These are phyloP conservation scores for Zygnema circumcarinatum DNA, from an alignment of 139 green algal species.

Conservation along the genomic window DNA sequence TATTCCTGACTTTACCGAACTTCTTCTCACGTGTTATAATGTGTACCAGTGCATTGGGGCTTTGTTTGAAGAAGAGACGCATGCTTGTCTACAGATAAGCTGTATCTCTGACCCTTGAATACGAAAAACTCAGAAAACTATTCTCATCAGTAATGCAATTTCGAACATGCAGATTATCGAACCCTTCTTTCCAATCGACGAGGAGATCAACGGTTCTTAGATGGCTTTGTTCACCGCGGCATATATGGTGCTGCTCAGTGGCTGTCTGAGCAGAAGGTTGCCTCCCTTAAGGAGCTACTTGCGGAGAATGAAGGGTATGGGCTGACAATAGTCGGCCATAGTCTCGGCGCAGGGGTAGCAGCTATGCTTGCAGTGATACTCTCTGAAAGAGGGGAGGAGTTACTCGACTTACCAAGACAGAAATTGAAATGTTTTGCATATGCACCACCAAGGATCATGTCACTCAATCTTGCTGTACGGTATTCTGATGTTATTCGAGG, in stretches of 20 bases:
- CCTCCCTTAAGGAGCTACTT: neutral
- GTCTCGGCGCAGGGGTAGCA: constrained; percentile 39
- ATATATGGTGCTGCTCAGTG: constrained; percentile 22
- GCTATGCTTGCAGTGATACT: constrained; percentile 47
- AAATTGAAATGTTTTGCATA: constrained; percentile 45
- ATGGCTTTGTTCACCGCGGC: constrained; percentile 40
- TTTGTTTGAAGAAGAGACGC: too few species aligned
- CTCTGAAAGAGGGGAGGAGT: neutral
- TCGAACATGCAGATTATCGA: constrained; percentile 33
- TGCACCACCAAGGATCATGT: constrained; percentile 42
- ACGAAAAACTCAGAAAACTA: too few species aligned
- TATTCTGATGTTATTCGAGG: constrained; percentile 47
- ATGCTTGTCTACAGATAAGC: too few species aligned
- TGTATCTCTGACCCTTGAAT: too few species aligned
- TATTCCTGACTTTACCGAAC: too few species aligned
- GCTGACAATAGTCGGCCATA: constrained; percentile 43
- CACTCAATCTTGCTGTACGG: constrained; percentile 24
- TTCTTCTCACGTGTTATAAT: too few species aligned
- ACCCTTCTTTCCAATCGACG: constrained; percentile 35
- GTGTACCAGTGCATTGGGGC: too few species aligned
- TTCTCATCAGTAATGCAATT: too few species aligned
- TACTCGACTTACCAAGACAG: constrained; percentile 14
- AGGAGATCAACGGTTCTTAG: neutral
- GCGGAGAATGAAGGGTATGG: constrained; percentile 31
- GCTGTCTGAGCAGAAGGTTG: neutral